Conservation (phyloP, 768 basidiomycete species). For the Pulveroboletus sp. region DNA sequence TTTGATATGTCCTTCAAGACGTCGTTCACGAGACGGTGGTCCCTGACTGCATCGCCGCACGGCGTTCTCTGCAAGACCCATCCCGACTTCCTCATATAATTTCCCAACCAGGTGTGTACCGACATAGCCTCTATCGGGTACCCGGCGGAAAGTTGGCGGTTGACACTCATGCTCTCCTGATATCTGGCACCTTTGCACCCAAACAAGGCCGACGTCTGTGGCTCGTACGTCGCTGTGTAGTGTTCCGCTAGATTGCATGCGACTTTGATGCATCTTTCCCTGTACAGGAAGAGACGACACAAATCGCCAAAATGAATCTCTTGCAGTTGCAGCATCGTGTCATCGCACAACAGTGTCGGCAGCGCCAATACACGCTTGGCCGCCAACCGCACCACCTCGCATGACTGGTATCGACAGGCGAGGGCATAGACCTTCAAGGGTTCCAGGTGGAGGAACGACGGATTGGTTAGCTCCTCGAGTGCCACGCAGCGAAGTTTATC, state of each 20-base stretch:
- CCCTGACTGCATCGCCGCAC: neutral
- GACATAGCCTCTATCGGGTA: neutral
- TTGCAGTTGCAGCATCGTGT: slow-evolving; percentile 14
- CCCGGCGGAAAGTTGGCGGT: too few relatives aligned
- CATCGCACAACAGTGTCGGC: neutral
- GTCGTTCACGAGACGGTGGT: neutral
- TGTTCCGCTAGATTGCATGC: slow-evolving; percentile 2
- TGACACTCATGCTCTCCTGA: too few relatives aligned
- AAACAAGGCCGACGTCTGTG: neutral
- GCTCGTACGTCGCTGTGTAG: slow-evolving; percentile 1
- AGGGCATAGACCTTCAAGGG: slow-evolving; percentile 10
- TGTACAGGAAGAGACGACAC: slow-evolving; percentile 6
- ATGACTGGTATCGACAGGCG: slow-evolving; percentile 4
- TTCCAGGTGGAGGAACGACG: neutral
- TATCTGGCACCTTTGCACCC: neutral
- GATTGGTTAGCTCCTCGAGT: slow-evolving; percentile 2
- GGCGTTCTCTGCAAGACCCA: slow-evolving; percentile 1
- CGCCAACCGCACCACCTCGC: slow-evolving; percentile 1
- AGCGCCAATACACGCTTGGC: slow-evolving; percentile 7
- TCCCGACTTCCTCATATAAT: slow-evolving; percentile 15
- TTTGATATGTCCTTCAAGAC: slow-evolving; percentile 1
- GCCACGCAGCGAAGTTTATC: neutral
- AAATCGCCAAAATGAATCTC: slow-evolving; percentile 8
- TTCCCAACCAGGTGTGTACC: slow-evolving; percentile 13
- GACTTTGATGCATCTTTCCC: slow-evolving; percentile 1